Percentiles rank a stretch among this genome's conserved stretches.
phyloP scores from a whole-genome alignment of 257 asterid species.

The Plantago major region DNA sequence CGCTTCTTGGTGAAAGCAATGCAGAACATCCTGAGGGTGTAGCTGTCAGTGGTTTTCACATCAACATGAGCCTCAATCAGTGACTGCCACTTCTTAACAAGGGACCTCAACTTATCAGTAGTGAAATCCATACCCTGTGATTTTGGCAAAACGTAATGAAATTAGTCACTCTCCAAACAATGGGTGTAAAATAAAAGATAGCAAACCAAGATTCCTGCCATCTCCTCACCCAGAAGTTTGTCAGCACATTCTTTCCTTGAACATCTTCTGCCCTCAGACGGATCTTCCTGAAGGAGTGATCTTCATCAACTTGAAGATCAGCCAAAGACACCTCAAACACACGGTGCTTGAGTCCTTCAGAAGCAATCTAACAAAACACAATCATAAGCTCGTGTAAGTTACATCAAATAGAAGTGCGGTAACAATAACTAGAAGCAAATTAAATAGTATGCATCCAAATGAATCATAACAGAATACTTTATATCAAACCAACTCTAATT shows the following conservation, averaged over 20 bases:
- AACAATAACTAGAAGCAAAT: too few relatives aligned
- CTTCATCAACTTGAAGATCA: slow-evolving; percentile 83
- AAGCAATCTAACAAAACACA: slow-evolving; percentile 55
- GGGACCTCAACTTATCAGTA: slow-evolving; percentile 40
- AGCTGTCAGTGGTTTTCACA: slow-evolving; percentile 38
- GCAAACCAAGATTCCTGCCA: too few relatives aligned
- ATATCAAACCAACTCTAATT: too few relatives aligned
- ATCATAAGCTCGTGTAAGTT: not conserved
- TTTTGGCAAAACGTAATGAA: not conserved
- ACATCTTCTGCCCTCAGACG: slow-evolving; percentile 82
- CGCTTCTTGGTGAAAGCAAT: slow-evolving; percentile 45
- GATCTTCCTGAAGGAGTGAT: slow-evolving; percentile 78
- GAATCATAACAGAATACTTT: too few relatives aligned
- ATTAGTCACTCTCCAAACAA: not conserved
- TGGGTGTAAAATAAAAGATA: not conserved
- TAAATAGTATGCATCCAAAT: too few relatives aligned
- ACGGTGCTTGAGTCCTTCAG: slow-evolving; percentile 91
- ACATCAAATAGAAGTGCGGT: too few relatives aligned
- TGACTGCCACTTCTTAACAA: slow-evolving; percentile 42
- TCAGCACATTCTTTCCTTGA: slow-evolving; percentile 45
- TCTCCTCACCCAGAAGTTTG: slow-evolving; percentile 27
- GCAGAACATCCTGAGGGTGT: slow-evolving; percentile 40
- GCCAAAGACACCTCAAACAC: slow-evolving; percentile 82
- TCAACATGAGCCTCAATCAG: slow-evolving; percentile 43
- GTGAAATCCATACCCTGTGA: slow-evolving; percentile 41